Evolutionary conservation across 225 moss, liverwort and hornwort species (phyloP).

Genomic region (Ulota crispa): DNA sequence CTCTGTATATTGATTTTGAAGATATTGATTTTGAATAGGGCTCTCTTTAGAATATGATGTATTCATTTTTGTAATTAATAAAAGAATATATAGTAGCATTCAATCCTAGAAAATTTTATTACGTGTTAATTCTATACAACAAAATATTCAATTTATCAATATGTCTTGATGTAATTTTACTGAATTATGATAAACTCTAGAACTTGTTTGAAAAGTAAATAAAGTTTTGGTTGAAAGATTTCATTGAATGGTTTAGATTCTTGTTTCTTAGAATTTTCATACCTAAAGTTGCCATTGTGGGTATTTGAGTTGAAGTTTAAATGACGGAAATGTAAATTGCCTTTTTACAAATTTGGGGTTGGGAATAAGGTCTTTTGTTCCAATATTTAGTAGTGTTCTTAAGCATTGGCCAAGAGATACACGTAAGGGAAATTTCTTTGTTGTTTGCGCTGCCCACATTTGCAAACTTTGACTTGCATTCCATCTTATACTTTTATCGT

Average conservation of each 20-base stretch:
- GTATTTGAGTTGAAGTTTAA: neutral
- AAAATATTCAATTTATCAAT: neutral
- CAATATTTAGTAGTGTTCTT: rapidly evolving
- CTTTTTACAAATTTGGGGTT: neutral
- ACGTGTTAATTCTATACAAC: rapidly evolving
- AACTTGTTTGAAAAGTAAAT: neutral
- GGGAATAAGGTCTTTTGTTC: rapidly evolving
- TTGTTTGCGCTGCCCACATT: neutral
- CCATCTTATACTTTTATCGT: neutral
- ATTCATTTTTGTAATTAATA: too few relatives aligned
- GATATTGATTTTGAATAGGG: too few relatives aligned
- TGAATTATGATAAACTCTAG: neutral
- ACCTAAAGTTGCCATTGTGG: neutral
- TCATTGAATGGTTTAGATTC: rapidly evolving
- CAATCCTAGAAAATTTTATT: rapidly evolving
- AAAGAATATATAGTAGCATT: too few relatives aligned
- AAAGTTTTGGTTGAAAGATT: rapidly evolving
- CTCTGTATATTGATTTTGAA: too few relatives aligned
- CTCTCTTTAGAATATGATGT: too few relatives aligned
- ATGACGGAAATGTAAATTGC: neutral
- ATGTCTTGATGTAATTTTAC: rapidly evolving
- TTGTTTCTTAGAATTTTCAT: rapidly evolving
- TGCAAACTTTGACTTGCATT: neutral
- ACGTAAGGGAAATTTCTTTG: neutral
- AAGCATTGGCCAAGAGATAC: rapidly evolving